phyloP scores from a whole-genome alignment of 169 alveolate species.

The Sarcocystis neurona region DNA sequence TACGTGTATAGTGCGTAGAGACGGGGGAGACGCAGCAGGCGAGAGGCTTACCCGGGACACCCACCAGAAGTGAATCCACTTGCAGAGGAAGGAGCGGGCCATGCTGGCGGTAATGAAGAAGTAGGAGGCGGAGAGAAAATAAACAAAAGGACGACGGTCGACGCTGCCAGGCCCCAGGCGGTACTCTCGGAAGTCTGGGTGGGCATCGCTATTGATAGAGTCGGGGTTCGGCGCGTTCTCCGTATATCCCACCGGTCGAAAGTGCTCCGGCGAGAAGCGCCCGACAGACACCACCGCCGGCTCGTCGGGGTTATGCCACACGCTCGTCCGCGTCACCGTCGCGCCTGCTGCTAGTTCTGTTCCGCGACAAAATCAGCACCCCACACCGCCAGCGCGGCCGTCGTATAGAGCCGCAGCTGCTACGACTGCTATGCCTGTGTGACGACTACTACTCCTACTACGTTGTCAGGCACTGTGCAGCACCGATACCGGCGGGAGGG shows the following conservation, averaged over 20 bases:
- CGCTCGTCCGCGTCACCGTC: slow-evolving; percentile 83
- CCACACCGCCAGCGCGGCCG: too few relatives aligned
- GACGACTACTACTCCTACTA: too few relatives aligned
- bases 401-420: too few relatives aligned
- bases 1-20: too few relatives aligned
- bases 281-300: slow-evolving; percentile 87
- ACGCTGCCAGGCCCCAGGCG: slow-evolving; percentile 79
- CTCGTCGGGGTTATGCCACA: slow-evolving; percentile 84
- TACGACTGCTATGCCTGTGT: too few relatives aligned
- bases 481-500: too few relatives aligned
- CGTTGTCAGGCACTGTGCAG: too few relatives aligned
- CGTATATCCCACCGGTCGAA: slow-evolving; percentile 85
- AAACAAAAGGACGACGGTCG: slow-evolving; percentile 82
- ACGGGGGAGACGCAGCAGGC: not conserved
- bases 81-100: slow-evolving; percentile 78
- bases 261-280: slow-evolving; percentile 82
- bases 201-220: slow-evolving; percentile 78
- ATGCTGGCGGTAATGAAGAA: slow-evolving; percentile 78
- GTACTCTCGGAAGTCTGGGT: slow-evolving; percentile 85
- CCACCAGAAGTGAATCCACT: slow-evolving; percentile 82
- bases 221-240: slow-evolving; percentile 84
- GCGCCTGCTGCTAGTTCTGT: slow-evolving; percentile 88
- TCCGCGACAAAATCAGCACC: not conserved
- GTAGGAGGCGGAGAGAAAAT: slow-evolving; percentile 79
- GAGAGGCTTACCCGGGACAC: slow-evolving; percentile 70